Evolutionary conservation across 2,329 filamentous ascomycete genomes (phyloP), one percentile per base, ranked within the genome.

Genomic region (Talaromyces sp.): DNA sequence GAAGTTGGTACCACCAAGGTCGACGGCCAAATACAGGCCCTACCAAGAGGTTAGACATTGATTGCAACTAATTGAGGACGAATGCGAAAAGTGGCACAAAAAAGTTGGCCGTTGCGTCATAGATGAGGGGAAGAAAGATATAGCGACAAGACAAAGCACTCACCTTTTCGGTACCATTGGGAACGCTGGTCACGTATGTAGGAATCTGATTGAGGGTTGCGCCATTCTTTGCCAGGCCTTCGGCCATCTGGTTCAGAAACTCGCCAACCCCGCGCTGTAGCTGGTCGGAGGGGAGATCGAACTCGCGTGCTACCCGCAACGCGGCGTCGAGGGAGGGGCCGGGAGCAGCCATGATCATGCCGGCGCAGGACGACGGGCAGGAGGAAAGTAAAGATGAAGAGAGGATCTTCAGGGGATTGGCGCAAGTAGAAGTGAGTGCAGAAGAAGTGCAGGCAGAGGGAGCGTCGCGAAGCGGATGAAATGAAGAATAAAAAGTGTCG

Each of bases 1-100:
- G 80, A 98, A 97, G 82, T 99, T 99, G 69, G 95, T 99, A 72
- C 95, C 95, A 68, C 95, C 95, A n/a, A 99, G 86, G 75, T 99
- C 95, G 69, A 99, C 93, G 45, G 95, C 94, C 75, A 99, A 88
- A 81, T 97, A 99, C 45, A 97, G 84, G 57, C 95, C 95, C 92
- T 96, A 57, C 11, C 72, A 41, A 5, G 11, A 37, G 27, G 24
- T 58, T 27, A 43, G 27, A 59, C 47, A 48, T 48, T 16, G 24
- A 27, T 50, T 27, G 8, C 7, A 1, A 27, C 14, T 31, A 27
- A 43, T 41, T 45, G 22, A 31, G n/a, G n/a, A 13, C 7, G 24
- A 59, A 59, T 58, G 56, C 56, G 33, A 59, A 39, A n/a, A 65
- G 54, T 71, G 65, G 62, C 45, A 43, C 14, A 60, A 16, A 60